Evolutionary conservation across 768 basidiomycete species (phyloP), one percentile per base, ranked within the genome.

Genomic region (Sporobolomyces roseus): DNA sequence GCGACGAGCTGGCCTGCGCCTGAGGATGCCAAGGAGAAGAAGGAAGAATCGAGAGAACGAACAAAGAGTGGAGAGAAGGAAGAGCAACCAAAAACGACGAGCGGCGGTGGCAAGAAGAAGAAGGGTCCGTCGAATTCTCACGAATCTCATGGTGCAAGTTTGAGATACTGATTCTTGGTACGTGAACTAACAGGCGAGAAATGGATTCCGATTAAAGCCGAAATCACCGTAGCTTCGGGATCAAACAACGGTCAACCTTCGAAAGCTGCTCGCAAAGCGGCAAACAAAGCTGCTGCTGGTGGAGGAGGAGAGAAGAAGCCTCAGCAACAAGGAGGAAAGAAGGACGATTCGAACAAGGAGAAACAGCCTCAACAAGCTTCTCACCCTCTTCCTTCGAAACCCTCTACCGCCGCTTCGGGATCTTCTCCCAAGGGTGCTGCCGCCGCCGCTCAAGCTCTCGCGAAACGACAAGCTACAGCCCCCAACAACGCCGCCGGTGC

Each of bases 161-260:
- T 23, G 45, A 46, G 45, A 46, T 16, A 46, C n/a, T n/a, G n/a
- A n/a, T n/a, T n/a, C n/a, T n/a, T n/a, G n/a, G n/a, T n/a, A n/a
- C n/a, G n/a, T 12, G 23, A 48, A 48, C 21, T 23, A 7, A 48
- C 60, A 70, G 69, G 65, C 12, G 65, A 66, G 41, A 72, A 68
- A 50, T 72, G 71, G 71, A 50, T 63, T 36, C 71, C 66, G 29
- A 58, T 72, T 60, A 66, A 72, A 61, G 61, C 64, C 38, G 71
- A 72, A 38, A 72, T 72, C 36, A 72, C 66, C 12, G 53, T 72
- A 41, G 56, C 43, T 46, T 23, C 69, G 35, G n/a, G 38, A 35
- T 52, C 68, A 23, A 35, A 41, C 33, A 25, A 43, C 5, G 45
- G 25, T 29, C 45, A 59, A 38, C 53, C 27, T 8, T 56, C 55